A percentile compares a stretch with the other conserved stretches of the same genome.
Conservation (phyloP, 1,284 basidiomycete genomes). For the Ganoderma multipileum region DNA sequence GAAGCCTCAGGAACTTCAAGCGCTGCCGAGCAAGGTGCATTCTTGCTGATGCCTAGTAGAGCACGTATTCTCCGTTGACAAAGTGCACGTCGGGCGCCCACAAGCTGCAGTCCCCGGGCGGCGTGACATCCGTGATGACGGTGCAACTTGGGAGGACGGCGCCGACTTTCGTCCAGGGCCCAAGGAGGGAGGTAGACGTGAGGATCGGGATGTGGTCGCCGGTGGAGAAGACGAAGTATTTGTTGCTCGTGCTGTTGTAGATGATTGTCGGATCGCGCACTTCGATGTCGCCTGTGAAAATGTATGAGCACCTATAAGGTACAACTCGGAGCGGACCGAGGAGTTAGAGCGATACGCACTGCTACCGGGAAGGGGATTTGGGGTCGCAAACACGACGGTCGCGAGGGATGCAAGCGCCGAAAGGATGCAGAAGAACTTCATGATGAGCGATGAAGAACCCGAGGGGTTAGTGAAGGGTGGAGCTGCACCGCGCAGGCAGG, state of each 20-base stretch:
- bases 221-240: neutral
- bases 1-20: too few relatives aligned
- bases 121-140: neutral
- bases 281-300: neutral
- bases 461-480: neutral
- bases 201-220: neutral
- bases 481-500: neutral
- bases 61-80: constrained; percentile 24
- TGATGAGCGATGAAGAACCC: neutral
- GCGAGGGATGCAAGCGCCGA: neutral
- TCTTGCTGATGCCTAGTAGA: too few relatives aligned
- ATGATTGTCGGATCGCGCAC: neutral
- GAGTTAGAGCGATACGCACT: neutral
- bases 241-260: neutral
- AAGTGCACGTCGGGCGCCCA: neutral
- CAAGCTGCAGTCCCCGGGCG: neutral
- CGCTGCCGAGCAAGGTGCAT: too few relatives aligned
- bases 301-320: neutral
- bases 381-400: neutral
- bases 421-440: neutral
- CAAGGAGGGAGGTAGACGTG: neutral
- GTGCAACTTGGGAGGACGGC: neutral
- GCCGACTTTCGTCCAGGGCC: neutral
- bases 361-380: neutral
- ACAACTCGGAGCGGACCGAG: neutral